phyloP scores from a whole-genome alignment of 2,329 filamentous ascomycete species.

The Colletotrichum scovillei region DNA sequence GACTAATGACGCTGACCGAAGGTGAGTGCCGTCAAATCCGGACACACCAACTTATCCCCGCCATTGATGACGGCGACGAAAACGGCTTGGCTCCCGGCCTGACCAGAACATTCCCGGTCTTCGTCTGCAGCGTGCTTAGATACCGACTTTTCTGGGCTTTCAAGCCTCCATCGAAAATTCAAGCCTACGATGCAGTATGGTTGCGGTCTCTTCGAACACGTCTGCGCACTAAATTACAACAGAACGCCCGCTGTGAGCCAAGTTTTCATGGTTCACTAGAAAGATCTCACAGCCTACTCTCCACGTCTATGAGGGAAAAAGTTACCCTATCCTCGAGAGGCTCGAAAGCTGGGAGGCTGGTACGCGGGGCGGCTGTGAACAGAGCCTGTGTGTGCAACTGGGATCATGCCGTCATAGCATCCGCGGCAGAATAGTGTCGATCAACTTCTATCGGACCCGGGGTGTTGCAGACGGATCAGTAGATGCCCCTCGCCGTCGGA shows the following conservation, averaged over 20 bases:
- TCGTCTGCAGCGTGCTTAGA: background rate
- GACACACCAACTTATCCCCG: conserved; percentile 22
- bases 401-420: conserved; percentile 26
- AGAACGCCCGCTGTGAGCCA: background rate
- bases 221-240: background rate
- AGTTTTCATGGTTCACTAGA: background rate
- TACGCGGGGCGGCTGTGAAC: background rate
- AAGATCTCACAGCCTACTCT: background rate
- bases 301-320: background rate
- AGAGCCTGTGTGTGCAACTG: background rate
- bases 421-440: background rate
- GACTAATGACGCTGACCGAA: conserved; percentile 30
- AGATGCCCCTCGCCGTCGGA: background rate
- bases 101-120: background rate
- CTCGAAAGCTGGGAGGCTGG: background rate
- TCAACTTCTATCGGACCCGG: background rate
- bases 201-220: background rate
- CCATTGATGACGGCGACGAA: conserved; percentile 27
- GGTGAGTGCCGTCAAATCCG: conserved; percentile 30
- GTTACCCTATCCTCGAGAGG: background rate
- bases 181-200: background rate
- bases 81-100: conserved; percentile 10
- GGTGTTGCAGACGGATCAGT: background rate
- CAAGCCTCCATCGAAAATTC: background rate
- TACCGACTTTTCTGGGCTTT: background rate